Evolutionary conservation across 1,284 basidiomycete species (phyloP), one percentile per base, ranked within the genome.

Genomic region (Vanrija sp.): DNA sequence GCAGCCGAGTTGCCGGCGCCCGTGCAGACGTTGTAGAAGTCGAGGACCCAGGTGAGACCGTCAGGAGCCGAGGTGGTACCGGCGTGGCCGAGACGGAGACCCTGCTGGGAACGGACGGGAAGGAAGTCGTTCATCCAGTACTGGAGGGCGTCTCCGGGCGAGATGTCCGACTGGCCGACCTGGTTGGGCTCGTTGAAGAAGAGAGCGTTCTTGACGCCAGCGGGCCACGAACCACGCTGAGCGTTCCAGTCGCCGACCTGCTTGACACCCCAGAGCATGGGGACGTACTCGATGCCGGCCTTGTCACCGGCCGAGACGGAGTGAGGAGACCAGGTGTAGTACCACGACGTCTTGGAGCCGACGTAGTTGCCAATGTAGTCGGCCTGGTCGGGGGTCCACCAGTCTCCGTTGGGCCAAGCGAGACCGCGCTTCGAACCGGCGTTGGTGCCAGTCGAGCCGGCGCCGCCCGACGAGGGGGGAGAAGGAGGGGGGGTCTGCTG

Each of bases 261-360:
- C 46, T 65, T 58, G 66, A 83, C 56, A 62, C 86, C 84, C 85
- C 86, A 88, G 12, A 87, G 73, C 86, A 87, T 86, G 51, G 85
- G 81, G 58, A 81, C 79, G 69, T 77, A 82, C 16, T 80, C 71
- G 48, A 83, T 72, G 39, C 81, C 82, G 51, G 79, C 71, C 1
- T 23, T 15, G 24, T 51, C 50, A 24, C 22, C 27, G 12, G 75
- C 57, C 62, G 65, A 20, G 81, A n/a, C 41, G n/a, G 16, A 57
- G 49, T 43, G 24, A 54, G 59, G 53, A 14, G 42, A 74, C 84
- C 72, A 73, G 37, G 72, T 75, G 65, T 75, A 75, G 61, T 72
- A 75, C 65, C 66, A 73, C 19, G 61, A 56, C 22, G 65, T 43
- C 49, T 63, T 67, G 36, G 53, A 51, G 20, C 71, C 70, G 44